Percentiles rank a stretch among this genome's conserved stretches.
Conservation (phyloP, 2,329 filamentous ascomycete species). For the Alternaria novae-zelandiae region DNA sequence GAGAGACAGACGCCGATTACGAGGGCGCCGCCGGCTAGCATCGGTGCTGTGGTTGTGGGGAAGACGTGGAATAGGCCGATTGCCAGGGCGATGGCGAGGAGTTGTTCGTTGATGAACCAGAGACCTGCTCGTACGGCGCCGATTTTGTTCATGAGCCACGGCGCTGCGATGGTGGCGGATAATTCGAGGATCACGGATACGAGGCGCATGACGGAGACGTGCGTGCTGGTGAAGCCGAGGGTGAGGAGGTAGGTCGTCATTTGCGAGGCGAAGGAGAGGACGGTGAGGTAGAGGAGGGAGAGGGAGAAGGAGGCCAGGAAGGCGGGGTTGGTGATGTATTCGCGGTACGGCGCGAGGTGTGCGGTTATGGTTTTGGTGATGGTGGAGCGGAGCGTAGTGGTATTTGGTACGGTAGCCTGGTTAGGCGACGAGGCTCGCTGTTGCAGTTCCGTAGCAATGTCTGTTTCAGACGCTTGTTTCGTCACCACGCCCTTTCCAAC, state of each 20-base stretch:
- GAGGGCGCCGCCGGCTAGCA: conserved; percentile 37
- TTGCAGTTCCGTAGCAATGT: background rate
- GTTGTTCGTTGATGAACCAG: conserved; percentile 74
- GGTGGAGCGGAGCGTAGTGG: conserved; percentile 4
- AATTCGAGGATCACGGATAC: conserved; percentile 64
- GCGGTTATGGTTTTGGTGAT: conserved; percentile 2
- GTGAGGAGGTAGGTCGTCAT: conserved; percentile 70
- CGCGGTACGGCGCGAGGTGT: conserved; percentile 31
- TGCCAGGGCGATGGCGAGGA: conserved; percentile 58
- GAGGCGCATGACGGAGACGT: conserved; percentile 62
- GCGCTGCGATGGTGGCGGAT: conserved; percentile 66
- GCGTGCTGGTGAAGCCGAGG: conserved; percentile 58
- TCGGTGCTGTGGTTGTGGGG: conserved; percentile 15
- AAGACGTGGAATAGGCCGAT: conserved; percentile 39
- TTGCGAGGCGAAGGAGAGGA: conserved; percentile 56
- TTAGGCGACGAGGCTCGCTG: conserved; percentile 5
- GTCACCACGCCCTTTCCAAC: conserved; percentile 10
- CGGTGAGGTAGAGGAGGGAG: conserved; percentile 65
- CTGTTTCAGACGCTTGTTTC: conserved; percentile 11
- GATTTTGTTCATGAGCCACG: conserved; percentile 59
- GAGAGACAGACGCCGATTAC: conserved; percentile 50
- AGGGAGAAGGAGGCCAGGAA: conserved; percentile 67
- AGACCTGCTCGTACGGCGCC: conserved; percentile 68
- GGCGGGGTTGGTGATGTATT: conserved; percentile 61
- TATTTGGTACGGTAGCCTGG: conserved; percentile 6